Evolutionary conservation across 352 stramenopile species (phyloP), one percentile per base, ranked within the genome.

Genomic region (Globisporangium paroecandrum): DNA sequence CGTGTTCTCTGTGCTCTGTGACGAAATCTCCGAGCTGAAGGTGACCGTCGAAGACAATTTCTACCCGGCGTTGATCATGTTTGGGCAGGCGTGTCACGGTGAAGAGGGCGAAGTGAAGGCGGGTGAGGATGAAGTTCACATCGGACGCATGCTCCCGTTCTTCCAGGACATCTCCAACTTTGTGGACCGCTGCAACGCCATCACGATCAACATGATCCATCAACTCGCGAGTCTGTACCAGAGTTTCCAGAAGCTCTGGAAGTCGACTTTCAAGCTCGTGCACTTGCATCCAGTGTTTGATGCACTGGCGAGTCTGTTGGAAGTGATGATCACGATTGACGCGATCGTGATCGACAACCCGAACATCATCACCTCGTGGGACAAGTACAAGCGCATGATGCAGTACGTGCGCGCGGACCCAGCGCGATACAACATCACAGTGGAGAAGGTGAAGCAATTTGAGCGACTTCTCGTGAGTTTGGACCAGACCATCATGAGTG

Each of bases 341-440:
- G 75, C 78, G n/a, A 92, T 97, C 57, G 85, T 97, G 34, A 76
- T 94, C 18, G 82, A 96, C 56, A 97, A 97, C 66, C 87, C 89
- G 15, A 85, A 86, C 53, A 94, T 97, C 57, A 72, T 89, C 51
- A 89, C 76, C 22, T 83, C 89, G 13, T 97, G 91, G 91, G 87
- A 94, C 69, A 93, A 90, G 58, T 97, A 96, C 76, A 97, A 97
- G 73, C 84, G 85, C 62, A 95, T 97, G 87, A 93, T 97, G 85
- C 84, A 95, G 66, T 95, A 91, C 56, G 83, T 94, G 22, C 85
- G 89, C n/a, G 82, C 86, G 3, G 89, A 97, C 43, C 89, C 89
- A 15, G 70, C 78, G 5, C 76, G 87, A 2, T 94, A 95, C 77
- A 92, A 93, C 63, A 81, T 94, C 51, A 93, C 85, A 2, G 87